These are phyloP conservation scores for Pelargonium citronellum DNA, from an alignment of 441 rosid species.

Conservation along the genomic window DNA sequence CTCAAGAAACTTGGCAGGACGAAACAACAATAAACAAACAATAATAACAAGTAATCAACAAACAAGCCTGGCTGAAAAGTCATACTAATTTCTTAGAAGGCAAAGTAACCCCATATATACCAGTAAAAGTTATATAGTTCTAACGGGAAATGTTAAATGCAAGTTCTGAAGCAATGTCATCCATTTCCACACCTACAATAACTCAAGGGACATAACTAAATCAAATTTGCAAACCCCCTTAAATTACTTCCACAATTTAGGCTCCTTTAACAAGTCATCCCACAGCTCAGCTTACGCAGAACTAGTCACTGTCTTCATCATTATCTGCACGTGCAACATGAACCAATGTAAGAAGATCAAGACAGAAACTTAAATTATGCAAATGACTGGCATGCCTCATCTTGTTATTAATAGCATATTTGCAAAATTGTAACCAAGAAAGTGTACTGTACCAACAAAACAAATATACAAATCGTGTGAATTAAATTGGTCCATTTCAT, in stretches of 20 bases:
- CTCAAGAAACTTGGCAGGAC: no score
- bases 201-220: background rate
- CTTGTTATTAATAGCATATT: background rate
- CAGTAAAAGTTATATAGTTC: background rate
- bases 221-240: constrained; percentile 4
- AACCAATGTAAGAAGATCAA: constrained; percentile 4
- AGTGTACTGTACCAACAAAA: background rate
- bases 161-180: constrained; percentile 19
- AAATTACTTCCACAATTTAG: constrained; percentile 11
- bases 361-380: background rate
- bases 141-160: constrained; percentile 9
- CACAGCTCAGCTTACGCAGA: constrained; percentile 17
- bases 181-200: constrained; percentile 12
- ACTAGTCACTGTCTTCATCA: constrained; percentile 41
- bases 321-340: constrained; percentile 31
- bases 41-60: background rate
- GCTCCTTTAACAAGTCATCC: constrained; percentile 17
- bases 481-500: background rate
- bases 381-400: background rate
- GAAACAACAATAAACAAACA: background rate
- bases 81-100: background rate
- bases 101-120: constrained; percentile 3
- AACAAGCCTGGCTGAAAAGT: constrained; percentile 13
- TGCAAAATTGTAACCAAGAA: background rate
- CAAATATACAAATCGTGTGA: background rate